These are phyloP conservation scores for Fraxinus cuspidata DNA, from an alignment of 257 asterid genomes.

Conservation along the genomic window DNA sequence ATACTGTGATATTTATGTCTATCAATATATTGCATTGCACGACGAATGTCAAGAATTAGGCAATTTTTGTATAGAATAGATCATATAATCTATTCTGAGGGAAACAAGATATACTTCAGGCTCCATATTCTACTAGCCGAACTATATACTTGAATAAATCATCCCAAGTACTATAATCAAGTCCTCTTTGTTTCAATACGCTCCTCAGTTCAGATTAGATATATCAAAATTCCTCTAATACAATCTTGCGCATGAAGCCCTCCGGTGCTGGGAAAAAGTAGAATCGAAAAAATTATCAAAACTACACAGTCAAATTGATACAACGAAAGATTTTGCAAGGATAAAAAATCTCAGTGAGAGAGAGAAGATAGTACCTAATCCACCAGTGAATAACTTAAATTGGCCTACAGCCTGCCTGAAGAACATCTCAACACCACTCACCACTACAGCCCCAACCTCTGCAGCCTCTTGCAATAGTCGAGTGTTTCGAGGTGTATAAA, in stretches of 20 bases:
- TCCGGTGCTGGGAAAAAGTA: constrained; percentile 54
- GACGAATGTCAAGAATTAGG: no score
- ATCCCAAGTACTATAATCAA: not conserved
- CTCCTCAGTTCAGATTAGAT: not conserved
- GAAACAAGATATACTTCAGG: not conserved
- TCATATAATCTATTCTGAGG: not conserved
- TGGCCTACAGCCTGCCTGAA: constrained; percentile 66
- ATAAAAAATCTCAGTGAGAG: not conserved
- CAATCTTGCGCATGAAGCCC: constrained; percentile 75
- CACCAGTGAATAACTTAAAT: constrained; percentile 61
- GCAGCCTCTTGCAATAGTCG: constrained; percentile 67
- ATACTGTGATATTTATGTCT: no score
- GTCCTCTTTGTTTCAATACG: not conserved
- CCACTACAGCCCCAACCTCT: constrained; percentile 62
- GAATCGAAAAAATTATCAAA: not conserved
- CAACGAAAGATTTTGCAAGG: not conserved
- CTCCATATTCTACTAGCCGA: not conserved
- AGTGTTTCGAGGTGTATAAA: constrained; percentile 65
- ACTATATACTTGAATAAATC: no score
- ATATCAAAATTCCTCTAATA: constrained; percentile 54
- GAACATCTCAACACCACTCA: constrained; percentile 83
- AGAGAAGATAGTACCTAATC: constrained; percentile 49
- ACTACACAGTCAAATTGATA: not conserved
- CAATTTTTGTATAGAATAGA: not conserved
- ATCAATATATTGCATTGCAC: no score